Conservation (phyloP, 2,329 filamentous ascomycete genomes). For the Apiospora sp. region DNA sequence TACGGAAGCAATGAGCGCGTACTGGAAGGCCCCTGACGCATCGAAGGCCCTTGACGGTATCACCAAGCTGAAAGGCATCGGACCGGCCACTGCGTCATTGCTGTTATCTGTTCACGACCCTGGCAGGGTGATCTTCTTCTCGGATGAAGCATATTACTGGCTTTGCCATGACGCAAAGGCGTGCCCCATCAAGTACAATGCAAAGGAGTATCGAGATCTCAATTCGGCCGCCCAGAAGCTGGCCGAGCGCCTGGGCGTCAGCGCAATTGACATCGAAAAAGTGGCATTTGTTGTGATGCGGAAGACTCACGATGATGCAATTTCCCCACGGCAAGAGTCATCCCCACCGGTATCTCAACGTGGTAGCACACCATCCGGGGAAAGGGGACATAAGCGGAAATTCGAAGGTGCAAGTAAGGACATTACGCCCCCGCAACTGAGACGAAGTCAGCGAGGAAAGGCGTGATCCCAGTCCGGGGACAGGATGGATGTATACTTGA, state of each 20-base stretch:
- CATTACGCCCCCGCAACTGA: background rate
- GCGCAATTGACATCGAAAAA: constrained; percentile 71
- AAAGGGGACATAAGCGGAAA: background rate
- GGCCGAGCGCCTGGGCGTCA: constrained; percentile 57
- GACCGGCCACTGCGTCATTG: constrained; percentile 81
- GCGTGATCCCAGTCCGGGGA: background rate
- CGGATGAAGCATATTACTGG: constrained; percentile 82
- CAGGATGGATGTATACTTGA: background rate
- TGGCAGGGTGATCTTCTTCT: constrained; percentile 73
- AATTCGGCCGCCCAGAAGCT: constrained; percentile 52
- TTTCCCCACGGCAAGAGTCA: constrained; percentile 17
- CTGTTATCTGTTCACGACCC: constrained; percentile 72
- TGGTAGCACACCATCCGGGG: background rate
- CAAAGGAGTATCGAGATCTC: constrained; percentile 72
- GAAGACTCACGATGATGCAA: constrained; percentile 30
- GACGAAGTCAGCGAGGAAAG: constrained; percentile 8
- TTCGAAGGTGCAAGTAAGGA: background rate
- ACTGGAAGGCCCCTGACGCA: constrained; percentile 47
- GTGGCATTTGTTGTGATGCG: constrained; percentile 75
- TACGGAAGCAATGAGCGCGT: constrained; percentile 57
- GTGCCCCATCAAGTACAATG: constrained; percentile 70
- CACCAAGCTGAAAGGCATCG: constrained; percentile 73
- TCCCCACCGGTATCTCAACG: background rate
- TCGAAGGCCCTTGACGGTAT: constrained; percentile 60
- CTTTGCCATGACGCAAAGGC: constrained; percentile 62